Evolutionary conservation across 257 asterid genomes (phyloP).

Genomic region (Salvia hispanica): DNA sequence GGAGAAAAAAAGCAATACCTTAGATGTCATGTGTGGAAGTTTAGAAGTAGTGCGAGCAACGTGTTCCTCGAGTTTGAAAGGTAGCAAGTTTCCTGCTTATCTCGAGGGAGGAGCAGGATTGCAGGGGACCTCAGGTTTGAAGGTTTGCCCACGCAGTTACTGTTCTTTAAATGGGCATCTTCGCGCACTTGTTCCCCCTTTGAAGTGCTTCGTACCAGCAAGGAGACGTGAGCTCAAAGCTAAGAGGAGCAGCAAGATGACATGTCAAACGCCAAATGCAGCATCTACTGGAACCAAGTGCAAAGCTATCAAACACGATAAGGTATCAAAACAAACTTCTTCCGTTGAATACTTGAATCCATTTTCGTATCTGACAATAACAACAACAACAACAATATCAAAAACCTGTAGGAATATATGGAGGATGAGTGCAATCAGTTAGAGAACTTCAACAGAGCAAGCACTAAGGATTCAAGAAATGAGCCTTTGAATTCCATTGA

Average conservation of each 20-base stretch:
- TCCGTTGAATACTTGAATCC: too few relatives aligned
- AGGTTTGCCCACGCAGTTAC: slow-evolving; percentile 55
- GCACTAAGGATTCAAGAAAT: slow-evolving; percentile 1
- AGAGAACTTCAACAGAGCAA: slow-evolving; percentile 1
- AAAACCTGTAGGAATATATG: background rate
- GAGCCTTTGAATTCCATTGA: background rate
- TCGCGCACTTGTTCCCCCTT: slow-evolving; percentile 49
- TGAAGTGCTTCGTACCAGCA: slow-evolving; percentile 57
- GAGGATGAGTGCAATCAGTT: slow-evolving; percentile 9
- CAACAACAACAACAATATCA: background rate
- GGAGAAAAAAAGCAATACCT: background rate
- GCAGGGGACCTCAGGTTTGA: slow-evolving; percentile 51
- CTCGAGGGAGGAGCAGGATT: slow-evolving; percentile 29
- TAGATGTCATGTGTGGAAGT: slow-evolving; percentile 11
- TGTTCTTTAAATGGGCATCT: slow-evolving; percentile 69
- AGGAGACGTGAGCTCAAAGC: slow-evolving; percentile 52
- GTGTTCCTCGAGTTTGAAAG: slow-evolving; percentile 61
- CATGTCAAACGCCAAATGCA: slow-evolving; percentile 40
- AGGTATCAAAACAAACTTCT: slow-evolving; percentile 15
- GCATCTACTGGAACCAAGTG: slow-evolving; percentile 13
- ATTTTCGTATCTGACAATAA: background rate
- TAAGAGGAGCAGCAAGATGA: slow-evolving; percentile 37
- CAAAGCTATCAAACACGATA: slow-evolving; percentile 3
- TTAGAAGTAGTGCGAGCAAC: slow-evolving; percentile 39
- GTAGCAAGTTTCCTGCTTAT: slow-evolving; percentile 49